These are phyloP conservation scores for Cercospora sp. DNA, from an alignment of 2,329 filamentous ascomycete genomes.

Conservation along the genomic window DNA sequence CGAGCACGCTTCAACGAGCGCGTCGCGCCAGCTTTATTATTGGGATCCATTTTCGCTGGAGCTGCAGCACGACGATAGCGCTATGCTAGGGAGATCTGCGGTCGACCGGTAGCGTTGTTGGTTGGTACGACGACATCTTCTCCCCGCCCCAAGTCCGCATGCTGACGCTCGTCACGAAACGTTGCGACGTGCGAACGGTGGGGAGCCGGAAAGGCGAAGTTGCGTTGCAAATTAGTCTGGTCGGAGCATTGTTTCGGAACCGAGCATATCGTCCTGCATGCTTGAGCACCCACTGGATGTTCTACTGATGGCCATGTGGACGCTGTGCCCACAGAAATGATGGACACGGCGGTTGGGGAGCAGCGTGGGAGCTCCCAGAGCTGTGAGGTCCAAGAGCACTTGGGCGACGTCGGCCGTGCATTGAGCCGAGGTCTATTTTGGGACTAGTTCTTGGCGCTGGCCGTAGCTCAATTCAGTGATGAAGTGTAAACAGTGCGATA, in stretches of 20 bases:
- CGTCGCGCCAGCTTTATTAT: neutral
- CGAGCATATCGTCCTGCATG: neutral
- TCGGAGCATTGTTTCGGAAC: slow-evolving; percentile 8
- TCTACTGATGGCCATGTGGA: neutral
- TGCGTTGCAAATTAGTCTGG: neutral
- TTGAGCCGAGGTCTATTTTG: slow-evolving; percentile 6
- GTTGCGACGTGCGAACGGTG: slow-evolving; percentile 3
- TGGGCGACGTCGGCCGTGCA: neutral
- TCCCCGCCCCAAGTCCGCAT: slow-evolving; percentile 13
- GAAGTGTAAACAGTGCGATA: slow-evolving; percentile 1
- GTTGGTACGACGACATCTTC: slow-evolving; percentile 7
- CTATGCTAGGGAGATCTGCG: slow-evolving; percentile 7
- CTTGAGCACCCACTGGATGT: neutral
- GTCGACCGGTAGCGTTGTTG: neutral
- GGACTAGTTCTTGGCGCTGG: neutral
- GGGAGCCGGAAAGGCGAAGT: slow-evolving; percentile 6
- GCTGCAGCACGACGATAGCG: slow-evolving; percentile 3
- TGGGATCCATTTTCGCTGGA: neutral
- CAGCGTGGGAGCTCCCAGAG: neutral
- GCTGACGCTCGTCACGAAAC: slow-evolving; percentile 1
- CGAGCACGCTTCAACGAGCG: slow-evolving; percentile 1
- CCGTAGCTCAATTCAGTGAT: neutral
- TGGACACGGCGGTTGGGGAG: neutral
- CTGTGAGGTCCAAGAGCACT: neutral
- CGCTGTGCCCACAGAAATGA: too few relatives aligned